Evolutionary conservation across 257 asterid species (phyloP), one percentile per base, ranked within the genome.

Genomic region (Oldenlandia corymbosa): DNA sequence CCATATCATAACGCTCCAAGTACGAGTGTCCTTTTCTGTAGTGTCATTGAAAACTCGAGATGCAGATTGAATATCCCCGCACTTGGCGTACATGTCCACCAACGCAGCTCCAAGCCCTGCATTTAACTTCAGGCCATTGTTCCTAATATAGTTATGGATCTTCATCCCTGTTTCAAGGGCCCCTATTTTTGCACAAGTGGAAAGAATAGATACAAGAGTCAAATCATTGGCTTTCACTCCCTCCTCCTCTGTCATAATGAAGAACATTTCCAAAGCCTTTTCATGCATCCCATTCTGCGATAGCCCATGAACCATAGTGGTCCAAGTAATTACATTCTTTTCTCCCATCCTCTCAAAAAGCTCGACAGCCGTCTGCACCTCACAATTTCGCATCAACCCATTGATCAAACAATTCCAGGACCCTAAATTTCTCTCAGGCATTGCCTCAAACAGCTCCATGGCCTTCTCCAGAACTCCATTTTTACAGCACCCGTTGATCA

Each of bases 261-360:
- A 68, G 55, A 75, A 79, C 60, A 72, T 51, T 46, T 61, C 69
- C 34, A 75, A 47, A 4, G 78, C 80, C 64, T 72, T 66, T 37
- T 72, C 72, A 43, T 79, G 69, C 76, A 64, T 51, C 58, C 74
- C 80, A 69, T 79, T 79, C n/a, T 48, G 60, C 0, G 65, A 65
- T 14, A 79, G 47, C 4, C 83, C 80, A 31, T 66, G 73, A 62
- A 79, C 65, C 64, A 79, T 67, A 10, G 71, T 57, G 18, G 80
- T 79, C 83, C 83, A 79, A 58, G 83, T 68, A 72, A 79, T 72
- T 66, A 80, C 85, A 68, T 76, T 59, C 63, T 69, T 80, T 63
- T 76, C 80, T 50, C 17, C 58, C 82, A 80, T 80, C 65, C 60
- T 50, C 5, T 58, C 69, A 20, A 80, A 80, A 76, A 73, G 45